Base-by-base conservation (phyloP, 176 grass and related monocot species). In the Carex kokanica region DNA sequence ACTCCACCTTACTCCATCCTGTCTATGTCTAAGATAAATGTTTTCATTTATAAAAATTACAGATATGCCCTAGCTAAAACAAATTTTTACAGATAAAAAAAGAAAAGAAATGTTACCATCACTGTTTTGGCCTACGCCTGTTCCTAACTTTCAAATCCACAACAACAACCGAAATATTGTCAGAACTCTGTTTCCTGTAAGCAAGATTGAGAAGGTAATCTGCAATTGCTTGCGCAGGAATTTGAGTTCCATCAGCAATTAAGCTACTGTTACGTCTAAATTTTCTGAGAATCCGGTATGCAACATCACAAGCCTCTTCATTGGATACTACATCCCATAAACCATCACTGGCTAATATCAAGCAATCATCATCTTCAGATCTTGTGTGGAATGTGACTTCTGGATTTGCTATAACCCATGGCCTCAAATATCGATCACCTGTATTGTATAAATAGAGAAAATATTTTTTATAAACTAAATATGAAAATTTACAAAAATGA, bases 371-470 rank as follows among this genome's bases (percentile, higher is more conserved):
- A n/a, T 84, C 89, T 81, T 84, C 71, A 6, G 52, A 53, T 78
- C 83, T 85, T 58, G 66, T 47, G 6, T 69, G 84, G 65, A 91
- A 77, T 56, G 91, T 91, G 60, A 93, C 82, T 88, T 93, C 89
- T 24, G 91, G 89, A 60, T 87, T 89, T 54, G 91, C 20, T 83
- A 90, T 89, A 52, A 94, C 86, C 75, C 81, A 94, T 47, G 91
- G 91, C 58, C 90, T 94, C 91, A 94, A 63, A 80, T 94, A 94
- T 23, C 88, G 71, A 52, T 94, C 91, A 5, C 91, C 91, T 93
- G 86, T 78, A 40, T 40, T 25, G 24, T 25, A 36, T 36, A 20
- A 45, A 74, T 60, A 75, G 64, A 64, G 25, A 75, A 31, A 36
- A 69, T 9, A 27, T 63, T 17, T 25, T 0, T 25, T 25, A 25